Evolutionary conservation across 1,139 yeast genomes (phyloP).

Genomic region (Geotrichum australiense): DNA sequence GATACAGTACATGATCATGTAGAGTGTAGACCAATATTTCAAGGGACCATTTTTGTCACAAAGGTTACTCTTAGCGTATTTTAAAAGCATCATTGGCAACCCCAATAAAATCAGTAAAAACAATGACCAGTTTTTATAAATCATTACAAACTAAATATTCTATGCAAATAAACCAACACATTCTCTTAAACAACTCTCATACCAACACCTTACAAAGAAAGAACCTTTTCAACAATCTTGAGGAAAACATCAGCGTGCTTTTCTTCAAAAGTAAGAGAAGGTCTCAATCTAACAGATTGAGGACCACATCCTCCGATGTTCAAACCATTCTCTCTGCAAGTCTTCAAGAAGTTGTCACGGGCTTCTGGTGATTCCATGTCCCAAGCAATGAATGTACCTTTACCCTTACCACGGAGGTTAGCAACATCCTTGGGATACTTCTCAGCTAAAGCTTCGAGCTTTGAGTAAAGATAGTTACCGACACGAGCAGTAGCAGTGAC

Average conservation of each 20-base stretch:
- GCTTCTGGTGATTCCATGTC: slow-evolving; percentile 47
- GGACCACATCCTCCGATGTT: slow-evolving; percentile 81
- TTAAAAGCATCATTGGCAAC: too few relatives aligned
- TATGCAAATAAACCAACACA: too few relatives aligned
- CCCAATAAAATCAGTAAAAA: too few relatives aligned
- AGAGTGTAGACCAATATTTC: too few relatives aligned
- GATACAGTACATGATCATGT: too few relatives aligned
- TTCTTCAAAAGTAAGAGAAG: slow-evolving; percentile 65
- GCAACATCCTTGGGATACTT: slow-evolving; percentile 47
- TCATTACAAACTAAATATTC: too few relatives aligned
- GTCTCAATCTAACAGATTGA: slow-evolving; percentile 67
- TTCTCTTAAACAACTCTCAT: too few relatives aligned
- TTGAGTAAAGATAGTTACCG: slow-evolving; percentile 54
- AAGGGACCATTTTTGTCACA: too few relatives aligned
- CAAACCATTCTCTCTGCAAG: slow-evolving; percentile 55
- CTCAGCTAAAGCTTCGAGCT: slow-evolving; percentile 45
- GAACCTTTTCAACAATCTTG: slow-evolving; percentile 30
- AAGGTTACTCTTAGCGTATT: too few relatives aligned
- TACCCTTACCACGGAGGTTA: slow-evolving; percentile 65
- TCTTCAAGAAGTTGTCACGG: slow-evolving; percentile 53
- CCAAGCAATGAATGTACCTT: slow-evolving; percentile 78
- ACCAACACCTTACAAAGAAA: slow-evolving; percentile 15
- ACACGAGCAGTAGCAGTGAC: slow-evolving; percentile 49
- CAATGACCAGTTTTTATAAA: too few relatives aligned
- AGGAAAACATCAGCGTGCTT: slow-evolving; percentile 67